Percentiles rank a stretch among this genome's conserved stretches.
These are phyloP conservation scores for Clavispora carvajalis DNA, from an alignment of 805 yeast species.

Conservation along the genomic window DNA sequence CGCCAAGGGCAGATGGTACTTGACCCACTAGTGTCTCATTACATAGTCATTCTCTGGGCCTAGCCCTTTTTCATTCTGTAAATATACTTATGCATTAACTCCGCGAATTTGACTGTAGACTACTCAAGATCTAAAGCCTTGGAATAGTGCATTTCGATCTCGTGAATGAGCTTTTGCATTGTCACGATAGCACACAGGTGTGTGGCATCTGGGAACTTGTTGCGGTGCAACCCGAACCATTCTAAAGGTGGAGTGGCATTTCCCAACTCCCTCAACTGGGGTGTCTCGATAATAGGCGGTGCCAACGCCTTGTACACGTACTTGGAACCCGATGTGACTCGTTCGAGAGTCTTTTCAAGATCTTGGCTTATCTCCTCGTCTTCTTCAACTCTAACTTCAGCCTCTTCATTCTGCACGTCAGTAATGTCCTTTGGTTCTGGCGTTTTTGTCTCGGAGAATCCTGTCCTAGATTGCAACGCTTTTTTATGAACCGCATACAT, in stretches of 20 bases:
- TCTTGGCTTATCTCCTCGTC: conserved; percentile 29
- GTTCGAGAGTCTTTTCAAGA: conserved; percentile 31
- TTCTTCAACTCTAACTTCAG: conserved; percentile 9
- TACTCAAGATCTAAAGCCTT: conserved; percentile 43
- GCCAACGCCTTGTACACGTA: conserved; percentile 59
- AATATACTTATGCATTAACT: not conserved
- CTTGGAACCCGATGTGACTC: conserved; percentile 32
- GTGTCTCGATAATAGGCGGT: conserved; percentile 82
- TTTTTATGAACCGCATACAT: conserved; percentile 86
- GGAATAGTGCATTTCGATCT: conserved; percentile 54
- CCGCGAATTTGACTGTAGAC: too few relatives aligned
- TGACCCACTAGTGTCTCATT: conserved; percentile 52
- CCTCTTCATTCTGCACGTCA: conserved; percentile 11
- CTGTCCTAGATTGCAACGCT: conserved; percentile 58
- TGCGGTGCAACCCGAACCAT: conserved; percentile 94
- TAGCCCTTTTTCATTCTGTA: not conserved
- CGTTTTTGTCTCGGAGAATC: conserved; percentile 23
- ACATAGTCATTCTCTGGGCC: not conserved
- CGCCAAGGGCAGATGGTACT: conserved; percentile 90
- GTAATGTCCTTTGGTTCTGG: conserved; percentile 12
- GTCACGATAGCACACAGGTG: conserved; percentile 75
- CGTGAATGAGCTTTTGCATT: conserved; percentile 66
- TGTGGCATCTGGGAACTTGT: conserved; percentile 77
- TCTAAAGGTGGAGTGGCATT: conserved; percentile 97
- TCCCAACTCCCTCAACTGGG: conserved; percentile 85